Evolutionary conservation across 73 alveolate genomes (phyloP), one percentile per base, ranked within the genome.

Genomic region (Breviolum minutum): DNA sequence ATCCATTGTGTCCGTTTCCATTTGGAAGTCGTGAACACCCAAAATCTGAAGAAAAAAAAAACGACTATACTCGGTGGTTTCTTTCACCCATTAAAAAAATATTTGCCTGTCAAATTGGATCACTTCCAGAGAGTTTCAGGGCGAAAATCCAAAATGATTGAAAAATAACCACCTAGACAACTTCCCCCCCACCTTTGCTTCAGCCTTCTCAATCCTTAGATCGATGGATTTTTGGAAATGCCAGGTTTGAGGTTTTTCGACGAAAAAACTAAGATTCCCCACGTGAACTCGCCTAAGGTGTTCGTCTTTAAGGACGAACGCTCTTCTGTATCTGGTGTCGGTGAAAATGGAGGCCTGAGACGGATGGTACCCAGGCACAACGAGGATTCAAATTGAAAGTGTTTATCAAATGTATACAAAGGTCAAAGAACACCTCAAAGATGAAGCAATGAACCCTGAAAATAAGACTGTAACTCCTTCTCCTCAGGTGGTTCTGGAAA

Each of bases 321-420:
- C n/a, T 86, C 94, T 86, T 86, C 94, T 8, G 94, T 86, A 27
- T 86, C 94, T 10, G 94, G 94, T 9, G 94, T 86, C 64, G 32
- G 64, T 17, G 80, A 62, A 13, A 62, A 29, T 16, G 94, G 80
- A 16, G 70, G 94, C 80, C 81, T 82, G 0, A 29, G 63, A 13
- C 2, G 64, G 3, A 2, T 40, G 11, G 74, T 17, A 11, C 74
- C 87, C 7, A 8, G 82, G 82, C 26, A 20, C 19, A 26, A 20
- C 8, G 81, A 20, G 7, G 32, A 10, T 30, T 20, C 26, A 20
- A 26, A 30, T 71, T 71, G 40, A 20, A 16, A 71, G 81, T 40
- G 54, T 0, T 40, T 2, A 40, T 40, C 3, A 40, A 40, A 40
- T 40, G 54, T 40, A n/a, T n/a, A n/a, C n/a, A n/a, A n/a, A n/a